phyloP scores from a whole-genome alignment of 2,329 filamentous ascomycete genomes.

The Talaromyces sp. region DNA sequence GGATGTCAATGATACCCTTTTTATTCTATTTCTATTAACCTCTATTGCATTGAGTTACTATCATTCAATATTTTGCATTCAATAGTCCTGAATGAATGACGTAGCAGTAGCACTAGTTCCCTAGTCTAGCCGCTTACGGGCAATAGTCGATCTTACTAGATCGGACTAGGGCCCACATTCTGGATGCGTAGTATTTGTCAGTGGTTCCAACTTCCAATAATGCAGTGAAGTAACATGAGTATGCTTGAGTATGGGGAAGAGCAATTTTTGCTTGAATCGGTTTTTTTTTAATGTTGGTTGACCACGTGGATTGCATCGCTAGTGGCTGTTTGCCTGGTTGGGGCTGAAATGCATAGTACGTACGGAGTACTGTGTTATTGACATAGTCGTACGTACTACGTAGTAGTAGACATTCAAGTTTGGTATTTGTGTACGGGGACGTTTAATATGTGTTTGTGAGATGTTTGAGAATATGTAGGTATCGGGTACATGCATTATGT shows the following conservation, averaged over 20 bases:
- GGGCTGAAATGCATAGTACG: neutral
- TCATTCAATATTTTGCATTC: neutral
- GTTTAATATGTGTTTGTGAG: too few relatives aligned
- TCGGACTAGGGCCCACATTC: neutral
- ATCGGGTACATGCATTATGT: neutral
- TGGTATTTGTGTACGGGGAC: too few relatives aligned
- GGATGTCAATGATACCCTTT: conserved; percentile 1
- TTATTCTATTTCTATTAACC: neutral
- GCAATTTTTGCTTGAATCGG: too few relatives aligned
- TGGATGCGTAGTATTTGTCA: too few relatives aligned
- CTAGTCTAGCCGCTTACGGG: neutral
- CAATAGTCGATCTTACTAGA: neutral
- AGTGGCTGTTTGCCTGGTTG: neutral
- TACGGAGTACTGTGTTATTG: too few relatives aligned
- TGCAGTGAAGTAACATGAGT: too few relatives aligned
- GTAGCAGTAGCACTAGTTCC: neutral
- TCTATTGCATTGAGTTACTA: neutral
- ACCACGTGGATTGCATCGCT: neutral
- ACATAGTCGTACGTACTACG: too few relatives aligned
- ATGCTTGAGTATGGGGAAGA: too few relatives aligned
- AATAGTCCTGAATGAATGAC: neutral
- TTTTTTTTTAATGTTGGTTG: too few relatives aligned
- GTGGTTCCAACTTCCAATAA: too few relatives aligned
- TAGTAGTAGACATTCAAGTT: too few relatives aligned
- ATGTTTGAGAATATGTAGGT: too few relatives aligned